These are phyloP conservation scores for Cucurbita moschata DNA, from an alignment of 306 rosid genomes.

Conservation along the genomic window DNA sequence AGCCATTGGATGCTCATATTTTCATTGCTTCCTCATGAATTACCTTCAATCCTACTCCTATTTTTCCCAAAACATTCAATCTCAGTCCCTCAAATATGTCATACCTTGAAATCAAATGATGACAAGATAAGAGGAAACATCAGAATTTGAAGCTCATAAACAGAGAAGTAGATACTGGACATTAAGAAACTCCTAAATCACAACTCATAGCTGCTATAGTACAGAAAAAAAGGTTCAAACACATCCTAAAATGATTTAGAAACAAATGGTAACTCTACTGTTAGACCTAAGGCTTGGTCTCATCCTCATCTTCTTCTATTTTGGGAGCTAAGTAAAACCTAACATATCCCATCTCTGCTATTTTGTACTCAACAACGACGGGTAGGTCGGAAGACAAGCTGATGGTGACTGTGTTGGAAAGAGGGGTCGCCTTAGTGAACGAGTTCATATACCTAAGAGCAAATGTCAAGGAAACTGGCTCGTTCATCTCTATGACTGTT, in stretches of 20 bases:
- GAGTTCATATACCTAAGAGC: conserved; percentile 90
- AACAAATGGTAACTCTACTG: background rate
- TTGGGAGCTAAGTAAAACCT: conserved; percentile 92
- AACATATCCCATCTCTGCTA: conserved; percentile 55
- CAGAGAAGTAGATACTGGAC: background rate
- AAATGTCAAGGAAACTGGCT: conserved; percentile 77
- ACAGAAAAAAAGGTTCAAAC: background rate
- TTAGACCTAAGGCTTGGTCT: conserved; percentile 17
- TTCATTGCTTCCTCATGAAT: no score
- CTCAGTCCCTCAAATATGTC: background rate
- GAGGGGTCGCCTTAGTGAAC: conserved; percentile 77
- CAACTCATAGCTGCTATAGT: background rate
- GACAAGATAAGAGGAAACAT: background rate
- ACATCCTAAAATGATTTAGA: background rate
- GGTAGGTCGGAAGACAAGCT: conserved; percentile 53
- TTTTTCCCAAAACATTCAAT: background rate
- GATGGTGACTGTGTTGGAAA: conserved; percentile 55
- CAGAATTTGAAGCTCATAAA: background rate
- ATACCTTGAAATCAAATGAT: background rate
- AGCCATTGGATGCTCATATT: no score
- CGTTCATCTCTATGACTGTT: conserved; percentile 60
- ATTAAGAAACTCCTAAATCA: background rate
- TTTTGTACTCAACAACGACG: conserved; percentile 49
- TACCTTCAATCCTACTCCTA: no score
- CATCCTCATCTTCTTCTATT: conserved; percentile 76